These are phyloP conservation scores for Metarhizium guizhouense DNA, from an alignment of 2,329 filamentous ascomycete species.

Conservation along the genomic window DNA sequence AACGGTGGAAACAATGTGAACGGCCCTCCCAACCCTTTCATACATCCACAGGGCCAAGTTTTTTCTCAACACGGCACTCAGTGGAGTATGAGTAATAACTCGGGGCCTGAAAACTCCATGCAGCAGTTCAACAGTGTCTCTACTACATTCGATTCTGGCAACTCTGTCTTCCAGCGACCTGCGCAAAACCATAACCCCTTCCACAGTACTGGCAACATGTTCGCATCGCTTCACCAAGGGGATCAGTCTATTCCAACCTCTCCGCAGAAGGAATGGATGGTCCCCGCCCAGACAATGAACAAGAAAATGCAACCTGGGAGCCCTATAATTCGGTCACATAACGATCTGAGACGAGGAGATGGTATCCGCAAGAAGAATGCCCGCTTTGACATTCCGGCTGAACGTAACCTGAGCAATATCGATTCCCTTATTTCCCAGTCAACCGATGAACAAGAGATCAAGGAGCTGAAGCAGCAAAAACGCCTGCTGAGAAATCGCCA, in stretches of 20 bases:
- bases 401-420: conserved; percentile 90
- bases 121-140: conserved; percentile 53
- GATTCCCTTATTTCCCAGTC: conserved; percentile 85
- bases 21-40: conserved; percentile 52
- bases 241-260: conserved; percentile 44
- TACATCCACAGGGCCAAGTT: conserved; percentile 39
- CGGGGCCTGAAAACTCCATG: conserved; percentile 66
- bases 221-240: conserved; percentile 38
- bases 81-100: conserved; percentile 60
- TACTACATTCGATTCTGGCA: conserved; percentile 44
- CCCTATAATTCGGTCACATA: conserved; percentile 63
- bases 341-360: conserved; percentile 68
- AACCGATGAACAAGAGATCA: conserved; percentile 85
- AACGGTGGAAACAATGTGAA: conserved; percentile 42
- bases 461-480: conserved; percentile 98
- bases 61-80: conserved; percentile 32
- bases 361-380: conserved; percentile 99
- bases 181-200: conserved; percentile 48
- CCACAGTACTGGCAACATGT: conserved; percentile 44
- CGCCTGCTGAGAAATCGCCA: conserved; percentile 88
- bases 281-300: conserved; percentile 37
- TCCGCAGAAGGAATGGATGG: conserved; percentile 50
- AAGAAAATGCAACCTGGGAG: conserved; percentile 60
- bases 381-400: conserved; percentile 90
- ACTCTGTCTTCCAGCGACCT: conserved; percentile 43